Conservation (phyloP, 768 basidiomycete species). For the Mycena galericulata region DNA sequence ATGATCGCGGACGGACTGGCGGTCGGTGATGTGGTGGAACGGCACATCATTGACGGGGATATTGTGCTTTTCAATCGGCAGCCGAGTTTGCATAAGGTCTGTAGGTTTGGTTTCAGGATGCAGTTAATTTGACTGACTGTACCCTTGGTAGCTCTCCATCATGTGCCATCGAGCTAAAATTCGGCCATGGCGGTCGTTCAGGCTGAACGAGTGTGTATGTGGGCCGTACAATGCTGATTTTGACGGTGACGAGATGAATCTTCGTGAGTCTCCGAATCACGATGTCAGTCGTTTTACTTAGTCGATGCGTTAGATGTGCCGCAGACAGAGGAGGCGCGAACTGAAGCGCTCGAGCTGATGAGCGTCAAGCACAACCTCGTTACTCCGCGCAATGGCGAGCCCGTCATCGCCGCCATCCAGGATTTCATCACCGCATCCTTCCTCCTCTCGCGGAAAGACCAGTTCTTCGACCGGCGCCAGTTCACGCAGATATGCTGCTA, state of each 20-base stretch:
- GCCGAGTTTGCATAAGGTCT: conserved; percentile 94
- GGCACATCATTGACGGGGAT: conserved; percentile 95
- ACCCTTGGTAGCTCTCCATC: conserved; percentile 81
- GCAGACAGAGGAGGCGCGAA: conserved; percentile 97
- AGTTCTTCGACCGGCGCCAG: conserved; percentile 92
- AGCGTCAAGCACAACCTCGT: conserved; percentile 96
- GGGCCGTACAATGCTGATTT: conserved; percentile 99
- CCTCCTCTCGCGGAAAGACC: conserved; percentile 92
- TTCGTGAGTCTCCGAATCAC: conserved; percentile 65
- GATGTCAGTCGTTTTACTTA: conserved; percentile 2
- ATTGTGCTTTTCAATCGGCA: conserved; percentile 98
- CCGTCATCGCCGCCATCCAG: conserved; percentile 99
- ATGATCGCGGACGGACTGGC: conserved; percentile 85
- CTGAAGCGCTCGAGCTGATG: conserved; percentile 98
- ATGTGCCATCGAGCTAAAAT: conserved; percentile 98
- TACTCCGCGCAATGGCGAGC: conserved; percentile 97
- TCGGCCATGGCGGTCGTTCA: conserved; percentile 96
- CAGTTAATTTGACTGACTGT: conserved; percentile 22
- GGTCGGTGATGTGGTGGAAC: conserved; percentile 93
- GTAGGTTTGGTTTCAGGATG: conserved; percentile 16
- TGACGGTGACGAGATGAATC: conserved; percentile 99
- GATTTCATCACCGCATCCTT: conserved; percentile 99
- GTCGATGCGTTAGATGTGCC: conserved; percentile 81
- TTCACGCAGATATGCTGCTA: conserved; percentile 98
- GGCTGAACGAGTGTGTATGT: conserved; percentile 98